A percentile compares a stretch with the other conserved stretches of the same genome.
phyloP scores from a whole-genome alignment of 352 stramenopile genomes.

The Globisporangium heterothallicum region DNA sequence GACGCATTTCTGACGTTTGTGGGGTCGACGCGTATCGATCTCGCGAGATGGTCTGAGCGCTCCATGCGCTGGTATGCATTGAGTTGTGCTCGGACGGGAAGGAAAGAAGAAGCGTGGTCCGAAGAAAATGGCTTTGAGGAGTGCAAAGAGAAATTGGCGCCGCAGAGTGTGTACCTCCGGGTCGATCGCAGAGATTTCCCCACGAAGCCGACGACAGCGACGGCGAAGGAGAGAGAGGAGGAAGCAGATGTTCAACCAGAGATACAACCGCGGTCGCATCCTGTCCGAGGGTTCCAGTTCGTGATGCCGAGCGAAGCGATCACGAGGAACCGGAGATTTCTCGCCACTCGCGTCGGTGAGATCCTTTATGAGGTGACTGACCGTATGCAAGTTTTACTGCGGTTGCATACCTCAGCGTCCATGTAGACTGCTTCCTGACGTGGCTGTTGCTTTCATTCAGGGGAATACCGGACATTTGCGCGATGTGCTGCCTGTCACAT shows the following conservation, averaged over 20 bases:
- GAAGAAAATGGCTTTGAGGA: constrained; percentile 6
- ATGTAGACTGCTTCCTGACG: too few species aligned
- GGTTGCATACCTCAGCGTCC: too few species aligned
- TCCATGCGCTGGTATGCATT: constrained; percentile 10
- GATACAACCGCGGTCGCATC: neutral
- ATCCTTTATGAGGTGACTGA: constrained; percentile 12
- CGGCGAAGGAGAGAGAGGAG: neutral
- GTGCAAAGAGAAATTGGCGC: neutral
- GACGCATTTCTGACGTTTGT: neutral
- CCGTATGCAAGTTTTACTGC: too few species aligned
- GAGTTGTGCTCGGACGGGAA: neutral
- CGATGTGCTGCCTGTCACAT: constrained; percentile 30
- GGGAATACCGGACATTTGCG: constrained; percentile 18
- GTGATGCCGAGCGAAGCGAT: constrained; percentile 5
- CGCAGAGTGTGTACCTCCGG: constrained; percentile 1
- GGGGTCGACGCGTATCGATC: neutral
- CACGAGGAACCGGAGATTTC: constrained; percentile 7
- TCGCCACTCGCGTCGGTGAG: constrained; percentile 10
- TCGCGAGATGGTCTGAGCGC: neutral
- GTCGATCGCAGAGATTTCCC: neutral
- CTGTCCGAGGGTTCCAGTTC: constrained; percentile 6
- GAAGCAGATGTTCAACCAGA: neutral
- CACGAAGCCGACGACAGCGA: neutral
- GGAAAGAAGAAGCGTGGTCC: neutral
- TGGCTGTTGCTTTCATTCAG: constrained; percentile 2